A percentile compares a stretch with the other conserved stretches of the same genome.
Conservation (phyloP, 305 asterid species). For the Ilex paraguariensis region DNA sequence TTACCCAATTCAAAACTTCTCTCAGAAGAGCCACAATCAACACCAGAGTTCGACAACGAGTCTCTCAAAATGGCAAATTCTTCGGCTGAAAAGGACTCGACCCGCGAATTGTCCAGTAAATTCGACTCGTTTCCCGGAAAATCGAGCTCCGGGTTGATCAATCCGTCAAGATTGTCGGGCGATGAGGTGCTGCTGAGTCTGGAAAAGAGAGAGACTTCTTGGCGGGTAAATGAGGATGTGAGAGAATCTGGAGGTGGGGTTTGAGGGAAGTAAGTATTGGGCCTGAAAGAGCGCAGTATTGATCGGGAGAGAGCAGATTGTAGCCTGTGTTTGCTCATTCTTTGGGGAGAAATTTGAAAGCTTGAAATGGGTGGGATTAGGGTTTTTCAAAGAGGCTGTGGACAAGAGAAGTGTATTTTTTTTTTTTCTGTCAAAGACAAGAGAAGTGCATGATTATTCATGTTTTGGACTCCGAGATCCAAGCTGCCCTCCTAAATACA, state of each 20-base stretch:
- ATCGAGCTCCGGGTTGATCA: conserved; percentile 21
- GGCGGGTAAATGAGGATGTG: conserved; percentile 19
- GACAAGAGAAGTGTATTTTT: too few relatives aligned
- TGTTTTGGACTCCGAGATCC: too few relatives aligned
- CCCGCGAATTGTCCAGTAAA: conserved; percentile 21
- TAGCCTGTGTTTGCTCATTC: too few relatives aligned
- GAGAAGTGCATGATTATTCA: too few relatives aligned
- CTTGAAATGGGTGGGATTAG: too few relatives aligned
- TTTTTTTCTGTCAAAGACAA: too few relatives aligned
- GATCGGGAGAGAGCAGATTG: too few relatives aligned
- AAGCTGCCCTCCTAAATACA: too few relatives aligned
- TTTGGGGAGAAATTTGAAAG: too few relatives aligned
- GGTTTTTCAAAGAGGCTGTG: too few relatives aligned
- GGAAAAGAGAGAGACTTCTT: conserved; percentile 6
- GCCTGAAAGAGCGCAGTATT: too few relatives aligned
- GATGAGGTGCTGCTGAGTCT: conserved; percentile 31
- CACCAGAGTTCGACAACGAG: conserved; percentile 28
- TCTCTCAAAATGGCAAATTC: conserved; percentile 51
- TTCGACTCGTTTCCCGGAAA: conserved; percentile 23
- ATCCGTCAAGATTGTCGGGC: conserved; percentile 27
- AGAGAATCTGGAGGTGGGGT: conserved; percentile 20
- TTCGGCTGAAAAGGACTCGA: conserved; percentile 32
- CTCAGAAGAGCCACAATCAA: conserved; percentile 22
- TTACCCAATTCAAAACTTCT: conserved; percentile 28
- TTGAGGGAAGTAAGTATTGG: conserved; percentile 13